These are phyloP conservation scores for Clarireedia paspali DNA, from an alignment of 2,329 filamentous ascomycete genomes.

Conservation along the genomic window DNA sequence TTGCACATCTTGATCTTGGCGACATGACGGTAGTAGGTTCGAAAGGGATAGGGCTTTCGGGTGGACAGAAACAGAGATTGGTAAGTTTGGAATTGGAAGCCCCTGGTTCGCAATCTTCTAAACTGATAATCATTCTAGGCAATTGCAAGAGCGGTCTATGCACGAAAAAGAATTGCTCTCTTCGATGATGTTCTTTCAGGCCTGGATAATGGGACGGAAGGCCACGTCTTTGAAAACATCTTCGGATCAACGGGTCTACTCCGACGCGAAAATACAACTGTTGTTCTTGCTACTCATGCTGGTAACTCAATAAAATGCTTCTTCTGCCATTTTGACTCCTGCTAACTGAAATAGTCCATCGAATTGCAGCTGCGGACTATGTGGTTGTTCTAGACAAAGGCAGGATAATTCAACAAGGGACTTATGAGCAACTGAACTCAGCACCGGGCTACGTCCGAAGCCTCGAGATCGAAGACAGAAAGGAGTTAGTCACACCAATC, in stretches of 20 bases:
- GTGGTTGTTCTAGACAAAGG: constrained; percentile 31
- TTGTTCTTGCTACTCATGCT: constrained; percentile 26
- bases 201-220: constrained; percentile 19
- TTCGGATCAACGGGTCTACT: constrained; percentile 13
- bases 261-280: constrained; percentile 25
- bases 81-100: constrained; percentile 3
- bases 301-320: background rate
- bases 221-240: constrained; percentile 12
- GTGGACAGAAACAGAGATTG: constrained; percentile 19
- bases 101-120: background rate
- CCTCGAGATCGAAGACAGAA: background rate
- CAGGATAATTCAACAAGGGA: constrained; percentile 30
- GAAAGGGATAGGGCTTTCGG: constrained; percentile 27
- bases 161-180: constrained; percentile 12
- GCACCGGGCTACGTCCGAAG: background rate
- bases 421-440: constrained; percentile 12
- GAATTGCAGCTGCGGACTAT: constrained; percentile 33
- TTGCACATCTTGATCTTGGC: constrained; percentile 20
- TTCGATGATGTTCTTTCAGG: constrained; percentile 23
- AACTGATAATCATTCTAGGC: constrained; percentile 30
- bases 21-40: constrained; percentile 25
- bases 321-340: too few species aligned
- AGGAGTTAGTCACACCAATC: background rate
- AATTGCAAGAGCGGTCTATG: constrained; percentile 20
- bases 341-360: constrained; percentile 23